Base-by-base conservation (phyloP, 2,329 filamentous ascomycete genomes). In the Spiromastix sp. region DNA sequence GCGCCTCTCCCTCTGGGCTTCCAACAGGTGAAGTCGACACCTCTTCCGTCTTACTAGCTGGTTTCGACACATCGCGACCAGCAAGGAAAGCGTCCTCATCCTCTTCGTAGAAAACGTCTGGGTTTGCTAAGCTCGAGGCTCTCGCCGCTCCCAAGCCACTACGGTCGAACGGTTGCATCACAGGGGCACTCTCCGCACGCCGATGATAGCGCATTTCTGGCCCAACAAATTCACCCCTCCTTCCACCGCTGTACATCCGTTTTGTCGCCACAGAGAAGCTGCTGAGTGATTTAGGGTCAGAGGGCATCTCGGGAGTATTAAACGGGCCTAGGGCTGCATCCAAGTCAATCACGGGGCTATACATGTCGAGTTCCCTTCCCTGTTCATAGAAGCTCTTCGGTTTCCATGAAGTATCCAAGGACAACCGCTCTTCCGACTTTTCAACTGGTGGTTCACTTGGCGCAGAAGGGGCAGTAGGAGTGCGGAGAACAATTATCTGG, bases 281-380 rank as follows among this genome's bases (percentile, higher is more conserved):
- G 36, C 54, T 60, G 16, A 50, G 47, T 3, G 51, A 42, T 39
- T 48, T 44, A 22, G 45, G 47, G 15, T 50, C 46, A 12, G 52
- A 48, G n/a, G 55, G 52, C 48, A 60, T 60, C 34, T 63, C 61
- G 5, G 64, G 61, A 0, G 86, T 93, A 49, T 93, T 91, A 59
- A 94, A 93, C 0, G 89, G 86, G 2, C 86, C 87, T 2, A 96
- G 70, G 17, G 89, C 91, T 12, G 87, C 89, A 61, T 98, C 91
- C 27, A 98, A 66, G 56, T 98, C 91, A 43, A 98, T 93, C 57
- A 95, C 81, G 5, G 83, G 79, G 50, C 78, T 84, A 34, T 79
- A 71, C 3, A 73, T 57, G 40, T 93, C 84, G 30, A 79, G 74
- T 6, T 75, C 68, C 2, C 51, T 42, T 25, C 34, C 52, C 40